Conservation (phyloP, 192 early-diverging fungal genomes). For the Phlyctochytrium bullatum region DNA sequence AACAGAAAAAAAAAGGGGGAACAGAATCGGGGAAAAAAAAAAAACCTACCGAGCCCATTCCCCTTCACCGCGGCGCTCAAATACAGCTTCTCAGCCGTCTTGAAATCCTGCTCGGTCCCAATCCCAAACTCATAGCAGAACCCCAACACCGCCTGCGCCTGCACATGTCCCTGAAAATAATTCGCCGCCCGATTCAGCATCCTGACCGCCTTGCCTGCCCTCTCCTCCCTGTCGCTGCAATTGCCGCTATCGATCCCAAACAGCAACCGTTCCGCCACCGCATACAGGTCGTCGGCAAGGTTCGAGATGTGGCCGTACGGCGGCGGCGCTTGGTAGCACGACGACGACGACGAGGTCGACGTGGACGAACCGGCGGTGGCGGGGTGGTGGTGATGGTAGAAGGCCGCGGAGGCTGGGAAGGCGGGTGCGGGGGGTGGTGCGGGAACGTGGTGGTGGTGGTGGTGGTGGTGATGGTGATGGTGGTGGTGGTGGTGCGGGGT, state of each 20-base stretch:
- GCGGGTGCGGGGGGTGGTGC: not conserved
- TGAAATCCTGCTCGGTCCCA: slow-evolving; percentile 60
- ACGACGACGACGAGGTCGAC: not conserved
- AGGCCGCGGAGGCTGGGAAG: not conserved
- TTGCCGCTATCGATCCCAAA: slow-evolving; percentile 48
- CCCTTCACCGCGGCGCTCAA: slow-evolving; percentile 57
- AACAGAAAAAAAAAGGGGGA: not conserved
- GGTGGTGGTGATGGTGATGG: not conserved
- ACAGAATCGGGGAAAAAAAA: not conserved
- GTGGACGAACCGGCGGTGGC: not conserved
- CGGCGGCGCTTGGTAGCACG: not conserved
- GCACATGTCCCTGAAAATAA: slow-evolving; percentile 18
- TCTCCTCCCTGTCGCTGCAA: slow-evolving; percentile 36
- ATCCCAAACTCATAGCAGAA: slow-evolving; percentile 88
- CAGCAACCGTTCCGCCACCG: slow-evolving; percentile 24
- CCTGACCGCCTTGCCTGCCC: slow-evolving; percentile 43
- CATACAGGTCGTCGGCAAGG: slow-evolving; percentile 17
- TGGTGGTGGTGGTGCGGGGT: not conserved
- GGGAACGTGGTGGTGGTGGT: not conserved
- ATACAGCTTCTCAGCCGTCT: slow-evolving; percentile 65
- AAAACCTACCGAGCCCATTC: slow-evolving; percentile 52
- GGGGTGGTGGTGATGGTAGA: not conserved
- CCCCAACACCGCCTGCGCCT: slow-evolving; percentile 60
- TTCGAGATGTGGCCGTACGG: not conserved
- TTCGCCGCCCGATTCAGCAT: slow-evolving; percentile 51